Conservation (phyloP, 75 land plant species). For the Pseudotsuga menziesii region DNA sequence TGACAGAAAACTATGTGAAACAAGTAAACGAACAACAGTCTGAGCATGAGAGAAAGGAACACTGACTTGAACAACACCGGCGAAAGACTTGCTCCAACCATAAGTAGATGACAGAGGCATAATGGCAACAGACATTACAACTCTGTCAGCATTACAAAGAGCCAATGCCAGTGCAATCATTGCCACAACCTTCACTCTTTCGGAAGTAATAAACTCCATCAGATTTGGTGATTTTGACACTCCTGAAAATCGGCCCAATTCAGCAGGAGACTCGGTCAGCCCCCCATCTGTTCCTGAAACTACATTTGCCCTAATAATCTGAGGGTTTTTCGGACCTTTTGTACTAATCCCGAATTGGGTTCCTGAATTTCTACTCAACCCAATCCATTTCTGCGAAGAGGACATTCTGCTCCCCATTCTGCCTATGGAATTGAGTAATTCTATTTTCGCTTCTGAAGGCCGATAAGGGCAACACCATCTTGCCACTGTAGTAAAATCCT, state of each 20-base stretch:
- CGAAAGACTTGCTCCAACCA: slow-evolving; percentile 81
- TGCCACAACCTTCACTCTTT: slow-evolving; percentile 73
- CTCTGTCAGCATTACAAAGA: slow-evolving; percentile 89
- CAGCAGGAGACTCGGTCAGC: neutral
- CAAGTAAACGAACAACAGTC: neutral
- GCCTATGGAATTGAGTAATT: no score
- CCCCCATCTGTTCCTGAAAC: slow-evolving; percentile 6
- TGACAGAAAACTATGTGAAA: neutral
- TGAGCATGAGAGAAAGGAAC: neutral
- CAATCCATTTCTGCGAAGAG: neutral
- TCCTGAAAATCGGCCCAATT: neutral
- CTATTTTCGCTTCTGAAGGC: neutral
- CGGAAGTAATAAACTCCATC: slow-evolving; percentile 26
- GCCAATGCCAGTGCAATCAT: slow-evolving; percentile 81
- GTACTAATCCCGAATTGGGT: neutral
- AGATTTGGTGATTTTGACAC: neutral
- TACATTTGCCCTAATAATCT: neutral
- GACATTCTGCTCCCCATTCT: no score
- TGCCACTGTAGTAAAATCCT: neutral
- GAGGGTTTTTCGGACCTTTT: neutral
- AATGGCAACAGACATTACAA: slow-evolving; percentile 94
- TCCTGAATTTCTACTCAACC: neutral
- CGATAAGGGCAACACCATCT: neutral
- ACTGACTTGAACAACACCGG: slow-evolving; percentile 87
- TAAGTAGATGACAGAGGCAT: slow-evolving; percentile 69